A percentile compares a stretch with the other conserved stretches of the same genome.
Evolutionary conservation across 768 basidiomycete genomes (phyloP).

Genomic region (Collybiopsis confluens): DNA sequence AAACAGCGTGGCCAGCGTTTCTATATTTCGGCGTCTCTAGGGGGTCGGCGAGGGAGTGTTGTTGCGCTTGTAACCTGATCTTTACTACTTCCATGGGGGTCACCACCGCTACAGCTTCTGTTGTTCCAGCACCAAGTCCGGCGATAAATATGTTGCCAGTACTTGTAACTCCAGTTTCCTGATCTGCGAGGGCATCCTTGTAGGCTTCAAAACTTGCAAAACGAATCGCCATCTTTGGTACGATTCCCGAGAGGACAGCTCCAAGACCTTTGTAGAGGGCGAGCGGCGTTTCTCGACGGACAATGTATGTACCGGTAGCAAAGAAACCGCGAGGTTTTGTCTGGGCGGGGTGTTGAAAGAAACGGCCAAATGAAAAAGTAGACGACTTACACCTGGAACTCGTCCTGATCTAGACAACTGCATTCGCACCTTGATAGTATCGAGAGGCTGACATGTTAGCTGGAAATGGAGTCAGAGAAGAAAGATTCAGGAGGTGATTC

Average conservation of each 20-base stretch:
- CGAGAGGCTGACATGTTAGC: constrained; percentile 87
- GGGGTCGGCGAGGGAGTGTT: constrained; percentile 95
- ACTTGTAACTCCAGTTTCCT: constrained; percentile 72
- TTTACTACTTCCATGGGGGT: constrained; percentile 99
- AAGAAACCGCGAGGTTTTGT: constrained; percentile 90
- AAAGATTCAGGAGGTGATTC: not conserved
- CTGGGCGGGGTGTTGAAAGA: constrained; percentile 32
- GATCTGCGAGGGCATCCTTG: constrained; percentile 76
- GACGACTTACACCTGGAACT: constrained; percentile 73
- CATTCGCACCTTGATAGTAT: constrained; percentile 99
- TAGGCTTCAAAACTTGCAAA: constrained; percentile 98
- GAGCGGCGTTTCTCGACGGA: constrained; percentile 86
- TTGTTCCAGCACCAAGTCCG: constrained; percentile 91
- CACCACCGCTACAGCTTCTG: constrained; percentile 91
- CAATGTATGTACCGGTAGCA: constrained; percentile 85
- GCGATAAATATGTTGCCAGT: constrained; percentile 90
- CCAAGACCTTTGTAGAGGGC: constrained; percentile 98
- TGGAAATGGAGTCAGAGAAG: constrained; percentile 20
- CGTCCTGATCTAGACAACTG: constrained; percentile 84
- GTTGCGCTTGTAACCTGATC: constrained; percentile 95
- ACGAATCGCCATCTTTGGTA: constrained; percentile 99
- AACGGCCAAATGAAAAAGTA: not conserved
- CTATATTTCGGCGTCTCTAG: constrained; percentile 90
- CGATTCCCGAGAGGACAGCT: constrained; percentile 93
- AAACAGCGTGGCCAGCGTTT: constrained; percentile 95